A percentile compares a stretch with the other conserved stretches of the same genome.
phyloP scores from a whole-genome alignment of 2,329 filamentous ascomycete genomes.

The Colletotrichum viniferum region DNA sequence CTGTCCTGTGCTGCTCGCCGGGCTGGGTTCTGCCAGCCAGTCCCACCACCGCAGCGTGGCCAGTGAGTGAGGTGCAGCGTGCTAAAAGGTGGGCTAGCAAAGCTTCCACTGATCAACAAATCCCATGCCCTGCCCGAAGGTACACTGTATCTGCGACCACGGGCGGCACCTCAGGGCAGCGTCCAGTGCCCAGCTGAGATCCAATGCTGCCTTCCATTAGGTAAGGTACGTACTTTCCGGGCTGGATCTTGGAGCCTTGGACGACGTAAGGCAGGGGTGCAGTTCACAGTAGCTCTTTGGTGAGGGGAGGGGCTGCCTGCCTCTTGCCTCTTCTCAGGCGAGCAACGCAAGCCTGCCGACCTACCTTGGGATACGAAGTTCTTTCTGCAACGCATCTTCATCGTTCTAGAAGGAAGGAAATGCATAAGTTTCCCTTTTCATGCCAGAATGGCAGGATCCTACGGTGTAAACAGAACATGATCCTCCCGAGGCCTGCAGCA shows the following conservation, averaged over 20 bases:
- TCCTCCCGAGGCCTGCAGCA: background rate
- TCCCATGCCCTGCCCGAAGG: background rate
- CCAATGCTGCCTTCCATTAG: background rate
- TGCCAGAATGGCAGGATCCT: background rate
- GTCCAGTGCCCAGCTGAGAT: background rate
- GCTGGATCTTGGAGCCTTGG: background rate
- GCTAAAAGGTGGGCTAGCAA: conserved; percentile 1
- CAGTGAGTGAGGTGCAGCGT: background rate
- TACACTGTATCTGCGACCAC: conserved; percentile 13
- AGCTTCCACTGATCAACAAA: conserved; percentile 4
- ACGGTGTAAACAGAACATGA: background rate
- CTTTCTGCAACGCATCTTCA: background rate
- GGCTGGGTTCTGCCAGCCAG: background rate
- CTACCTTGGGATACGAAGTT: background rate
- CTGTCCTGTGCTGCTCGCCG: background rate
- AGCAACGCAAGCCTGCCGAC: background rate
- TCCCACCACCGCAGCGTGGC: background rate
- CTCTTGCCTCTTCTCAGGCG: background rate
- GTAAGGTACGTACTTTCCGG: conserved; percentile 7
- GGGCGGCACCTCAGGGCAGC: background rate
- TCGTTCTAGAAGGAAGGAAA: background rate
- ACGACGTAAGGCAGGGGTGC: conserved; percentile 16
- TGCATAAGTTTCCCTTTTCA: background rate
- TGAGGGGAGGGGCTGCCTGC: conserved; percentile 10
- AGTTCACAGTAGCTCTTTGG: background rate